Conservation (phyloP, 1,284 basidiomycete species). For the Microbotryum intermedium region DNA sequence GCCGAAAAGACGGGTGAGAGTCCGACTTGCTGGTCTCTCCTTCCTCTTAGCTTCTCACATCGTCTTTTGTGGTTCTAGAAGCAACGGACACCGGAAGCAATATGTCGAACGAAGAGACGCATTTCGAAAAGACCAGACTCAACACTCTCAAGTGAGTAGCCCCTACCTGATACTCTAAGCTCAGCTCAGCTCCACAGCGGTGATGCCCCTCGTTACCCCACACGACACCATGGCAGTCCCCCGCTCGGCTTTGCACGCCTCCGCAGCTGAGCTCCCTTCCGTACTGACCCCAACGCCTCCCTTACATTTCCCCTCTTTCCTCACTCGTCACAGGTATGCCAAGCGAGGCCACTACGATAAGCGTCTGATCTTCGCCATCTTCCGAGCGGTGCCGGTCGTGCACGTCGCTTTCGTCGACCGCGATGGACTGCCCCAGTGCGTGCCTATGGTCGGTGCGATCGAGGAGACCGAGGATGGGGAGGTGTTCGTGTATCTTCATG, state of each 20-base stretch:
- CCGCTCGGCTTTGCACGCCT: neutral
- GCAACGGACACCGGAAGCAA: too few relatives aligned
- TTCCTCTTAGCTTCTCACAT: too few relatives aligned
- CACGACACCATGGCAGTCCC: too few relatives aligned
- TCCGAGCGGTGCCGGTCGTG: constrained; percentile 29
- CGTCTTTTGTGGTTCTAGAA: too few relatives aligned
- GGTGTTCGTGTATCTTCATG: constrained; percentile 31
- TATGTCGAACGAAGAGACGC: neutral
- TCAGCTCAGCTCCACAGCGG: too few relatives aligned
- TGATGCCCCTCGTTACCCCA: too few relatives aligned
- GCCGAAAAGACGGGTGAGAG: too few relatives aligned
- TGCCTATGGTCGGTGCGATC: constrained; percentile 35
- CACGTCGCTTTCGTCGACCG: constrained; percentile 33
- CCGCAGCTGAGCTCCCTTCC: neutral
- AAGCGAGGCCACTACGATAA: constrained; percentile 11
- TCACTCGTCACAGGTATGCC: neutral
- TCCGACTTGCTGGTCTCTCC: too few relatives aligned
- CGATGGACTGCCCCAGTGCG: constrained; percentile 33
- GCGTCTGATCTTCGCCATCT: constrained; percentile 25
- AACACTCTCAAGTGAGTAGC: constrained; percentile 5
- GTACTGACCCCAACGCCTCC: neutral
- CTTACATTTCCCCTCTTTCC: neutral
- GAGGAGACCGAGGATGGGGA: constrained; percentile 31
- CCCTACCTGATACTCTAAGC: too few relatives aligned
- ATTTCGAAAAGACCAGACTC: constrained; percentile 1